Conservation (phyloP, 306 rosid species). For the Prunus campanulata region DNA sequence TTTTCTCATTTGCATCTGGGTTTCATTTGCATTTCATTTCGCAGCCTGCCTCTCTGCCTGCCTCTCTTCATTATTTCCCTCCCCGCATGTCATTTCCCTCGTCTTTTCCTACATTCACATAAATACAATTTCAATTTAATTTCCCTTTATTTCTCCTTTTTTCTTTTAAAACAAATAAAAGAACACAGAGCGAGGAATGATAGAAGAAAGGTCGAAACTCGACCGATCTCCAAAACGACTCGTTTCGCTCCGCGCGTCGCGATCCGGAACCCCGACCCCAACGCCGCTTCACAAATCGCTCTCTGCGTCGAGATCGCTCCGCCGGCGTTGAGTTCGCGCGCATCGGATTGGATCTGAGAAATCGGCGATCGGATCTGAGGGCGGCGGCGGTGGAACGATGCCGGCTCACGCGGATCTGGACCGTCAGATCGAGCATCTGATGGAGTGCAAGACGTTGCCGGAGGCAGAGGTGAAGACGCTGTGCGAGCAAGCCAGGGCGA, state of each 20-base stretch:
- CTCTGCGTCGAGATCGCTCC: slow-evolving; percentile 31
- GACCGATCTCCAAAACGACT: slow-evolving; percentile 41
- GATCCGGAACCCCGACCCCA: slow-evolving; percentile 26
- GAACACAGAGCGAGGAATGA: slow-evolving; percentile 34
- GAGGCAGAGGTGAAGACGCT: slow-evolving; percentile 90
- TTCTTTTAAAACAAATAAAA: slow-evolving; percentile 10
- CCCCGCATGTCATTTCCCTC: slow-evolving; percentile 42
- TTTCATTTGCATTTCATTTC: slow-evolving; percentile 39
- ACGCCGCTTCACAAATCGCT: slow-evolving; percentile 21
- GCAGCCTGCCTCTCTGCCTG: not conserved
- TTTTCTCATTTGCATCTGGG: slow-evolving; percentile 36
- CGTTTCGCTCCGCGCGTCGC: slow-evolving; percentile 36
- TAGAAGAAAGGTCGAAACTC: slow-evolving; percentile 37
- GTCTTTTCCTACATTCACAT: slow-evolving; percentile 32
- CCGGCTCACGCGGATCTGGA: slow-evolving; percentile 98
- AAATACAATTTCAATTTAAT: slow-evolving; percentile 26
- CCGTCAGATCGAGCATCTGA: slow-evolving; percentile 98
- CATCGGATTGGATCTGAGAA: slow-evolving; percentile 31
- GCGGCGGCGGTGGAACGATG: slow-evolving; percentile 46
- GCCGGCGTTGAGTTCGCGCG: slow-evolving; percentile 14
- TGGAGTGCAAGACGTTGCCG: slow-evolving; percentile 93
- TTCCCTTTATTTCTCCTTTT: not conserved
- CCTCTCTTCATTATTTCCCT: slow-evolving; percentile 13
- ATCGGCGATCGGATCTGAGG: slow-evolving; percentile 48
- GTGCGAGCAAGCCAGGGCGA: slow-evolving; percentile 92